Conservation (phyloP, 2,329 filamentous ascomycete genomes). For the Zelopaecilomyces penicillatus region DNA sequence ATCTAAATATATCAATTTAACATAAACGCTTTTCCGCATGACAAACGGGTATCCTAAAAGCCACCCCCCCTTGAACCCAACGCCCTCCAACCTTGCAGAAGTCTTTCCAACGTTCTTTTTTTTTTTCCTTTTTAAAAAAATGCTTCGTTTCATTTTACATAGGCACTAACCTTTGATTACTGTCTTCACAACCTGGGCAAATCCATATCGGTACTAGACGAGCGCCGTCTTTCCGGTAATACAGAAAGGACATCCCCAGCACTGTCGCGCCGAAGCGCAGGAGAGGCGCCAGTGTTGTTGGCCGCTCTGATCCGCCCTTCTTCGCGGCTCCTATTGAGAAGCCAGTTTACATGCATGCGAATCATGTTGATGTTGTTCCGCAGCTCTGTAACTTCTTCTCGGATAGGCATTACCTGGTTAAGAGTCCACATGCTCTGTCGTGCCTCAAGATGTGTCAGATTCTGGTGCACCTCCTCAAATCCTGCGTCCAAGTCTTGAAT, state of each 20-base stretch:
- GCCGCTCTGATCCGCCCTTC: conserved; percentile 34
- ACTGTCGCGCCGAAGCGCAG: conserved; percentile 23
- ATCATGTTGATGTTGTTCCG: conserved; percentile 49
- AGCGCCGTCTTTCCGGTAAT: conserved; percentile 28
- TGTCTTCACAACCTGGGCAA: conserved; percentile 26
- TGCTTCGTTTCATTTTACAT: too few species aligned
- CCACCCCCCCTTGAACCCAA: background rate
- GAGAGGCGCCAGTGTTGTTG: conserved; percentile 23
- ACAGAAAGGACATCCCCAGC: conserved; percentile 18
- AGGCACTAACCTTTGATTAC: background rate
- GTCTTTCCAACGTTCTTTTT: background rate
- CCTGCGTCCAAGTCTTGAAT: conserved; percentile 36
- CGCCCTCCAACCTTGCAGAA: conserved; percentile 1
- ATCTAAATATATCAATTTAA: too few species aligned
- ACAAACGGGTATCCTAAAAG: too few species aligned
- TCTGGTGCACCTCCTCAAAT: conserved; percentile 49
- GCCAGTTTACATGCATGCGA: conserved; percentile 51
- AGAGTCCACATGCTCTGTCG: conserved; percentile 53
- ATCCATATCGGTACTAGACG: conserved; percentile 29
- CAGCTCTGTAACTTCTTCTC: conserved; percentile 54
- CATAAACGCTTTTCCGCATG: too few species aligned
- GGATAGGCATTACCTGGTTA: conserved; percentile 53
- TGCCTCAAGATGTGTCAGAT: conserved; percentile 49
- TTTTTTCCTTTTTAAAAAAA: background rate
- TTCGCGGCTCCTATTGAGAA: conserved; percentile 44